phyloP scores from a whole-genome alignment of 2,329 filamentous ascomycete genomes.

The Aspergillus eucalypticola region DNA sequence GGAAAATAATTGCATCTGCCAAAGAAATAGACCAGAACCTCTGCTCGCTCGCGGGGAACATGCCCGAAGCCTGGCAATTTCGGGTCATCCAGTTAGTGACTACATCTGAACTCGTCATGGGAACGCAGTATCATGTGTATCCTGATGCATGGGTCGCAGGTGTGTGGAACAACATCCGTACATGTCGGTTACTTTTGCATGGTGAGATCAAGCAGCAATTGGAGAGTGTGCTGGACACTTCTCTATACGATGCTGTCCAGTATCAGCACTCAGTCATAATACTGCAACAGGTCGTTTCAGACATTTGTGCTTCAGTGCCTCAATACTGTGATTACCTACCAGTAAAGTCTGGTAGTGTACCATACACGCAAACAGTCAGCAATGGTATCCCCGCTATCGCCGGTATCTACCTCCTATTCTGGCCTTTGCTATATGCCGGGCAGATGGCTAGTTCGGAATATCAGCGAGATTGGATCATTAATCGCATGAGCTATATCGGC shows the following conservation, averaged over 20 bases:
- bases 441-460: constrained; percentile 1
- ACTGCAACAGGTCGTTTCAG: background rate
- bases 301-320: constrained; percentile 7
- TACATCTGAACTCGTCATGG: background rate
- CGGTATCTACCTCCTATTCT: constrained; percentile 15
- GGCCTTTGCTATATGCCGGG: constrained; percentile 15
- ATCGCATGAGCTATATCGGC: constrained; percentile 14
- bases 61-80: background rate
- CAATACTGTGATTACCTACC: constrained; percentile 3
- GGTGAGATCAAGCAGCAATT: constrained; percentile 12
- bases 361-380: background rate
- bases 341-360: background rate
- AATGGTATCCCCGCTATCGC: constrained; percentile 12
- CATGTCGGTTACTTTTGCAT: constrained; percentile 16
- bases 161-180: constrained; percentile 18
- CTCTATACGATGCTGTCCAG: background rate
- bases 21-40: constrained; percentile 1
- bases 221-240: too few species aligned
- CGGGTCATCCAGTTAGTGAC: background rate
- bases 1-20: background rate
- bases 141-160: constrained; percentile 17
- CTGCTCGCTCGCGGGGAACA: background rate
- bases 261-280: background rate
- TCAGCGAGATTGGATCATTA: constrained; percentile 15
- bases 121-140: constrained; percentile 11